Conservation (phyloP, 2,329 filamentous ascomycete genomes). For the Colletotrichum sp. region DNA sequence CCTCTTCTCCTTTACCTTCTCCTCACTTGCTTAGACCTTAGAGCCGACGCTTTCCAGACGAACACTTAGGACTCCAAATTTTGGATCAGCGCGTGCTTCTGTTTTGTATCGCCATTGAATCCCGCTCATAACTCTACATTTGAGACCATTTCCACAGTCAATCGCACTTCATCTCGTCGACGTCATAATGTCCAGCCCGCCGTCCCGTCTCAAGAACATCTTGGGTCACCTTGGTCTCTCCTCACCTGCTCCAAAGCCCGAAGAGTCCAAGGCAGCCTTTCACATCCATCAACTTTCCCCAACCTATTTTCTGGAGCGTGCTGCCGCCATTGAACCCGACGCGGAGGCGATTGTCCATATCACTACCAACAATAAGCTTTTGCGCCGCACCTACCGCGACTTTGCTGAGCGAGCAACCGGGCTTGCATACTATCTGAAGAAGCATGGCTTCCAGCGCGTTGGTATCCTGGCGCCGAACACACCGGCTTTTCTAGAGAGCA, state of each 20-base stretch:
- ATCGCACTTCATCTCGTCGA: background rate
- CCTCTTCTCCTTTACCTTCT: background rate
- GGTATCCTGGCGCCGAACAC: slow-evolving; percentile 93
- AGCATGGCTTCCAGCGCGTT: slow-evolving; percentile 75
- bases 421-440: slow-evolving; percentile 84
- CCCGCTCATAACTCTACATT: background rate
- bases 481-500: slow-evolving; percentile 88
- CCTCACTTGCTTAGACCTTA: background rate
- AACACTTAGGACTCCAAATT: background rate
- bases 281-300: slow-evolving; percentile 84
- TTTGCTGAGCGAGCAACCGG: slow-evolving; percentile 86
- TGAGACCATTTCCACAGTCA: background rate
- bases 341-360: slow-evolving; percentile 86
- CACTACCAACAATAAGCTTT: slow-evolving; percentile 75
- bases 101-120: background rate
- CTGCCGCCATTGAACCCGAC: slow-evolving; percentile 86
- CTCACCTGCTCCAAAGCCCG: slow-evolving; percentile 24
- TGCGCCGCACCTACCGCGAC: slow-evolving; percentile 80
- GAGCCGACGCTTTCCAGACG: background rate
- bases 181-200: slow-evolving; percentile 64
- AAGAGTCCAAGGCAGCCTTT: slow-evolving; percentile 48
- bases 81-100: background rate
- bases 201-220: slow-evolving; percentile 65
- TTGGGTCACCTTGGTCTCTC: slow-evolving; percentile 51
- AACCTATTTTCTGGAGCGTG: slow-evolving; percentile 85